These are phyloP conservation scores for Phytophthora vignae DNA, from an alignment of 352 stramenopile genomes.

Conservation along the genomic window DNA sequence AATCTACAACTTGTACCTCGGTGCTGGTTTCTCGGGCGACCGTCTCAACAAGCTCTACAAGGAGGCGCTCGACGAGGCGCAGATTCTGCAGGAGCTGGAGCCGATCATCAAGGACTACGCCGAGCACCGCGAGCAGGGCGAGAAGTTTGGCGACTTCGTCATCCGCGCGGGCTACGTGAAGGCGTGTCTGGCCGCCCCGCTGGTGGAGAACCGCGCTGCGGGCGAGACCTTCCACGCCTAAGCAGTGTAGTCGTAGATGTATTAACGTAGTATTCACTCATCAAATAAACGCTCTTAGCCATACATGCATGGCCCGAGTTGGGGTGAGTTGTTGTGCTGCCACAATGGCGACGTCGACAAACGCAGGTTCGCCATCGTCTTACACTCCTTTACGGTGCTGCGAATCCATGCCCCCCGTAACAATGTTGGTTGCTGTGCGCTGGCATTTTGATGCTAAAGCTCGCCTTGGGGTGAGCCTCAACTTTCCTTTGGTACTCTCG, in stretches of 20 bases:
- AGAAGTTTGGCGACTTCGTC: slow-evolving; percentile 89
- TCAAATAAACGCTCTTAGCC: slow-evolving; percentile 15
- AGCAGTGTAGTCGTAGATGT: slow-evolving; percentile 16
- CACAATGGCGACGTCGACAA: not conserved
- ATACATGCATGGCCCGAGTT: not conserved
- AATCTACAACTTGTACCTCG: slow-evolving; percentile 98
- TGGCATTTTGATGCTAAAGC: too few relatives aligned
- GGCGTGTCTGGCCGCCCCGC: slow-evolving; percentile 66
- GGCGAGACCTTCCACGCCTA: slow-evolving; percentile 77
- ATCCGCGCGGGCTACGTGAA: slow-evolving; percentile 79
- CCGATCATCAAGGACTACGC: slow-evolving; percentile 87
- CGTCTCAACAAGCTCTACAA: slow-evolving; percentile 89
- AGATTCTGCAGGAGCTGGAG: slow-evolving; percentile 74
- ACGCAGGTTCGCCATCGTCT: not conserved
- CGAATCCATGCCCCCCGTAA: slow-evolving; percentile 3
- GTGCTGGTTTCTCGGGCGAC: slow-evolving; percentile 81
- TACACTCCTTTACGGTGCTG: slow-evolving; percentile 4
- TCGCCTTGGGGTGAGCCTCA: too few relatives aligned
- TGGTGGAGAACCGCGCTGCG: slow-evolving; percentile 66
- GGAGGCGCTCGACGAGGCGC: slow-evolving; percentile 77
- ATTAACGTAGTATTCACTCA: slow-evolving; percentile 18
- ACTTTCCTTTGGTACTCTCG: too few relatives aligned
- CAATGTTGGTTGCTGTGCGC: too few relatives aligned
- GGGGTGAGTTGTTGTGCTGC: too few relatives aligned
- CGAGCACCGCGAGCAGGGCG: slow-evolving; percentile 60